These are phyloP conservation scores for Neodidymelliopsis sp. DNA, from an alignment of 2,329 filamentous ascomycete genomes.

Conservation along the genomic window DNA sequence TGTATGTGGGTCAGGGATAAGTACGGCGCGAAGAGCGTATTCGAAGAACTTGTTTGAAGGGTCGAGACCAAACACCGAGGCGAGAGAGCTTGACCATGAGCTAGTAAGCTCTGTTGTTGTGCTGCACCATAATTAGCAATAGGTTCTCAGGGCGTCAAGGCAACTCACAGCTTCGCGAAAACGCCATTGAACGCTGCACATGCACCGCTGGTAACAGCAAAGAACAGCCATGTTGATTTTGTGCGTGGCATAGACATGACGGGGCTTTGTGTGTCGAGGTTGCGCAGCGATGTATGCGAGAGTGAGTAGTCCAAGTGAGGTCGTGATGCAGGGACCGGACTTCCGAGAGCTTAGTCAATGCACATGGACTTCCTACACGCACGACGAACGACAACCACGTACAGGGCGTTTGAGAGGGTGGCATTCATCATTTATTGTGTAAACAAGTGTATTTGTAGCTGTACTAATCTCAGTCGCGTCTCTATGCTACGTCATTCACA, in stretches of 20 bases:
- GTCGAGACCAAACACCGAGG: constrained; percentile 56
- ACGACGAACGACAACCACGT: neutral
- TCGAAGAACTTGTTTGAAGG: constrained; percentile 59
- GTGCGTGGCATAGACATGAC: constrained; percentile 34
- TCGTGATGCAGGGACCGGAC: constrained; percentile 26
- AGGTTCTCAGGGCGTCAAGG: constrained; percentile 2
- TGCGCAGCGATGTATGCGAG: constrained; percentile 1
- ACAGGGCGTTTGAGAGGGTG: neutral
- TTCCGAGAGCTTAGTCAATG: constrained; percentile 29
- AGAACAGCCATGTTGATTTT: constrained; percentile 61
- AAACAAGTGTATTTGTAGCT: too few species aligned
- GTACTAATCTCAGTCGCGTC: neutral
- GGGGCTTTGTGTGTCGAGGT: neutral
- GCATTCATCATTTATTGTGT: too few species aligned
- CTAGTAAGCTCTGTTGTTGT: constrained; percentile 68
- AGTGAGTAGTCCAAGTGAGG: constrained; percentile 3
- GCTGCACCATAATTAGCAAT: constrained; percentile 45
- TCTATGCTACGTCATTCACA: neutral
- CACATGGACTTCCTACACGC: neutral
- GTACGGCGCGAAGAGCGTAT: constrained; percentile 58
- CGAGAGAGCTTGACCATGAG: constrained; percentile 59
- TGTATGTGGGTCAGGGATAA: neutral
- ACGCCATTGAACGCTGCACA: constrained; percentile 84
- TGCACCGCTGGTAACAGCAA: constrained; percentile 75
- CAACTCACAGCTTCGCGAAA: constrained; percentile 79